Percentiles rank a stretch among this genome's conserved stretches.
These are phyloP conservation scores for Aspergillus diversus DNA, from an alignment of 495 filamentous ascomycete genomes.

Conservation along the genomic window DNA sequence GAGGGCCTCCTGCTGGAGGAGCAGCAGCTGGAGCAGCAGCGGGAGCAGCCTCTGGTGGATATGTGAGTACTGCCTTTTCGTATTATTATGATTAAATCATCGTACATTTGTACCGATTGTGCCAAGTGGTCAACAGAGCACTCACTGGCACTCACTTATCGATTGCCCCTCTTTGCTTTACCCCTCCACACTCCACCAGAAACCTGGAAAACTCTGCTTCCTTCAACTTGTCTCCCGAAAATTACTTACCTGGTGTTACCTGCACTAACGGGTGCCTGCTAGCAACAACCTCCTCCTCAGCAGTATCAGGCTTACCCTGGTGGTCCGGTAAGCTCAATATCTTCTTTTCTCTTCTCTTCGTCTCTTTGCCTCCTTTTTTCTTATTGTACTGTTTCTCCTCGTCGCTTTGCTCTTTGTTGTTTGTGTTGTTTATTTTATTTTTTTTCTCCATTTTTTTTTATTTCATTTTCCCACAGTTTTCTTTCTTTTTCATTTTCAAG, in stretches of 20 bases:
- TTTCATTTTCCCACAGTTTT: conserved; percentile 16
- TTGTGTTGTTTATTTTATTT: conserved; percentile 23
- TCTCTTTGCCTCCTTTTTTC: conserved; percentile 23
- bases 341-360: conserved; percentile 12
- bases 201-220: background rate
- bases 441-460: conserved; percentile 22
- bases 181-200: background rate
- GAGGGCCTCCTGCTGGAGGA: conserved; percentile 43
- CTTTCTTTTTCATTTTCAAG: conserved; percentile 18
- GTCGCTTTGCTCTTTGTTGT: conserved; percentile 13
- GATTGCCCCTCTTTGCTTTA: conserved; percentile 14
- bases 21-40: conserved; percentile 31
- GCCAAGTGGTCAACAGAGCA: too few relatives aligned
- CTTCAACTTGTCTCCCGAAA: background rate
- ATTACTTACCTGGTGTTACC: conserved; percentile 1
- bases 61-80: conserved; percentile 36
- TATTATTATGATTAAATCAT: too few relatives aligned
- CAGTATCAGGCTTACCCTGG: conserved; percentile 51
- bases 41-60: conserved; percentile 34
- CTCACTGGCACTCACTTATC: background rate
- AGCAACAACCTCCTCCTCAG: conserved; percentile 19
- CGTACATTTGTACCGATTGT: too few relatives aligned
- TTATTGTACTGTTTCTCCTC: conserved; percentile 19
- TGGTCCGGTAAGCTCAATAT: conserved; percentile 43
- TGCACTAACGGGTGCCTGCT: conserved; percentile 11